Percentiles rank a stretch among this genome's conserved stretches.
Conservation (phyloP, 345 rosid species). For the Brassica napus region DNA sequence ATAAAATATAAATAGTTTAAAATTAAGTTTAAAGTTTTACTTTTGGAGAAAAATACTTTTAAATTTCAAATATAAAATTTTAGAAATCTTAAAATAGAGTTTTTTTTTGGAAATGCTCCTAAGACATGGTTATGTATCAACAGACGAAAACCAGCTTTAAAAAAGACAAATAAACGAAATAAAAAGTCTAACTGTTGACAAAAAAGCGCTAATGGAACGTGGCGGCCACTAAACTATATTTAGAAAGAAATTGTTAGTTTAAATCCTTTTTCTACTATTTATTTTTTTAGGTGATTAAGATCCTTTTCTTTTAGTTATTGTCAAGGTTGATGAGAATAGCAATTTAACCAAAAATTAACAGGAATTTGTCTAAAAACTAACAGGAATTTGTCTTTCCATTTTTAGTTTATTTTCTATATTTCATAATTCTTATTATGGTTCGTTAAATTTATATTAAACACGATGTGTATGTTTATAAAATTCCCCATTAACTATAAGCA, state of each 20-base stretch:
- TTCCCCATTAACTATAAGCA: background rate
- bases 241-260: background rate
- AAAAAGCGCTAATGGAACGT: conserved; percentile 16
- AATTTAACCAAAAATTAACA: background rate
- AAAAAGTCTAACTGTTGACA: background rate
- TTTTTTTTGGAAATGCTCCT: too few species aligned
- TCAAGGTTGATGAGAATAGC: background rate
- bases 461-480: background rate
- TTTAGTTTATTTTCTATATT: background rate
- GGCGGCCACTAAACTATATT: conserved; percentile 17
- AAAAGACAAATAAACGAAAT: background rate
- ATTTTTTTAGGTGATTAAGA: background rate
- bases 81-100: too few species aligned
- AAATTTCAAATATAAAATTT: too few species aligned
- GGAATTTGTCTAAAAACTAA: background rate
- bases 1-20: too few species aligned
- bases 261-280: background rate
- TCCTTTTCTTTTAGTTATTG: background rate
- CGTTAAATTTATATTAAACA: background rate
- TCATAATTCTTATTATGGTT: background rate
- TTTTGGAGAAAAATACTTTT: too few species aligned
- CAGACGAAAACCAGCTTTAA: too few species aligned
- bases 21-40: too few species aligned
- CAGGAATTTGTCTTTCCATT: background rate
- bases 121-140: background rate